Evolutionary conservation across 805 yeast genomes (phyloP).

Genomic region (Starmerella floris): DNA sequence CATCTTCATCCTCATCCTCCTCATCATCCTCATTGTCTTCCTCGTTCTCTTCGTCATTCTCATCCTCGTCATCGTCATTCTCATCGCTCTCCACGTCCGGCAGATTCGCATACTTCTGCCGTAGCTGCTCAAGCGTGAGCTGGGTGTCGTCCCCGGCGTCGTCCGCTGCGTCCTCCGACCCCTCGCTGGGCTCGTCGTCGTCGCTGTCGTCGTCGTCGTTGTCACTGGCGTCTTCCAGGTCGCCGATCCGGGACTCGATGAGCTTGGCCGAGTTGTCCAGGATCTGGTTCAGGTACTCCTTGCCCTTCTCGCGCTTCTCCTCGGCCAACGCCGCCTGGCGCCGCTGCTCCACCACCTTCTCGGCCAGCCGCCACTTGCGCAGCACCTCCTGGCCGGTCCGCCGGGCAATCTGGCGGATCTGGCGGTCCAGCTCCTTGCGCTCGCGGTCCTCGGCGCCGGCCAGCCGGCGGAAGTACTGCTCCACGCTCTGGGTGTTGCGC

Average conservation of each 20-base stretch:
- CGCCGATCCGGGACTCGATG: constrained; percentile 66
- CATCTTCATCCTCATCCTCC: constrained; percentile 10
- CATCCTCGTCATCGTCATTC: constrained; percentile 23
- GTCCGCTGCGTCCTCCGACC: constrained; percentile 24
- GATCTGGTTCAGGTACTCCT: constrained; percentile 75
- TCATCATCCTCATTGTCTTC: constrained; percentile 3
- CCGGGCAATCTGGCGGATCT: constrained; percentile 57
- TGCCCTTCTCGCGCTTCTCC: constrained; percentile 64
- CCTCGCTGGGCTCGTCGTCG: constrained; percentile 22
- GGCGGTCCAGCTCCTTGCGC: constrained; percentile 59
- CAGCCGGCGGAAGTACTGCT: constrained; percentile 70
- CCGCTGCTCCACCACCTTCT: constrained; percentile 58
- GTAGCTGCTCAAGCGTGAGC: constrained; percentile 43
- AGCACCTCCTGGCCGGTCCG: constrained; percentile 71
- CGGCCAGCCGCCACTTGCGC: constrained; percentile 83
- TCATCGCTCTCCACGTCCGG: constrained; percentile 14
- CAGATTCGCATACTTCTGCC: constrained; percentile 41
- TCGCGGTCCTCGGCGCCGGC: constrained; percentile 81
- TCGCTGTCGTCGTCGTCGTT: constrained; percentile 24
- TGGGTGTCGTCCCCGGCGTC: constrained; percentile 26
- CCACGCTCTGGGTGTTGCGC: constrained; percentile 69
- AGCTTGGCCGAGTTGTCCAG: constrained; percentile 83
- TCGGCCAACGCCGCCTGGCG: constrained; percentile 55
- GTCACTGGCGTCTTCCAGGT: constrained; percentile 26
- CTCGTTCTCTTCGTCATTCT: constrained; percentile 25